Base-by-base conservation (phyloP, 2,329 filamentous ascomycete species). In the Chaetothyriales sp. region DNA sequence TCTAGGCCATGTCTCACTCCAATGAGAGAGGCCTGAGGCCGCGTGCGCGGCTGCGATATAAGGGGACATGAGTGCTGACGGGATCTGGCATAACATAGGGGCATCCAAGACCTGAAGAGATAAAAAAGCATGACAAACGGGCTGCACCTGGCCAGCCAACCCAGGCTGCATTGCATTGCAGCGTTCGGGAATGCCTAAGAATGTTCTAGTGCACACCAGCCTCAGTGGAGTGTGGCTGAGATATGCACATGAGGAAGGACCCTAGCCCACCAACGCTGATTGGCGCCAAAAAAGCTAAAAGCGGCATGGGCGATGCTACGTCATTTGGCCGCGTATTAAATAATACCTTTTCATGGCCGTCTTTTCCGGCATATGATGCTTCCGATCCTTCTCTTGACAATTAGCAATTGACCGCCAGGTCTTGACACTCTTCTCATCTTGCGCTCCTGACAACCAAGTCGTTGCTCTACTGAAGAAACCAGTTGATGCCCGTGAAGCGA, bases 401-500 rank as follows among this genome's bases (percentile, higher is more conserved):
- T 44, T 18, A 46, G 22, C 32, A 50, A 49, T 52, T 56, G 44
- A 53, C 58, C 59, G 51, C 53, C 46, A 28, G 22, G 25, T 48
- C 52, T 43, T 51, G 49, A 32, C 46, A 22, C 47, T 57, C 51
- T 55, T 47, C 49, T 28, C 49, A 49, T 50, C 47, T 51, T 53
- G 39, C 42, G 48, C 49, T 51, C 49, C 18, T 42, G 46, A n/a
- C 26, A 43, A 28, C 43, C 42, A 48, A 48, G 44, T 42, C 49
- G 19, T 51, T 53, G 18, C 5, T 19, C 39, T n/a, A 32, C 47
- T 9, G 22, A 46, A 26, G 18, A 44, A 44, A 18, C 26, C 25
- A 3, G 12, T 52, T 52, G 50, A 58, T 58, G 52, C 52, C 51
- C 50, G 54, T 28, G 51, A 53, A 28, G 56, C 46, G 51, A 32